Evolutionary conservation across 768 basidiomycete genomes (phyloP), one percentile per base, ranked within the genome.

Genomic region (Psilocybe cubensis): DNA sequence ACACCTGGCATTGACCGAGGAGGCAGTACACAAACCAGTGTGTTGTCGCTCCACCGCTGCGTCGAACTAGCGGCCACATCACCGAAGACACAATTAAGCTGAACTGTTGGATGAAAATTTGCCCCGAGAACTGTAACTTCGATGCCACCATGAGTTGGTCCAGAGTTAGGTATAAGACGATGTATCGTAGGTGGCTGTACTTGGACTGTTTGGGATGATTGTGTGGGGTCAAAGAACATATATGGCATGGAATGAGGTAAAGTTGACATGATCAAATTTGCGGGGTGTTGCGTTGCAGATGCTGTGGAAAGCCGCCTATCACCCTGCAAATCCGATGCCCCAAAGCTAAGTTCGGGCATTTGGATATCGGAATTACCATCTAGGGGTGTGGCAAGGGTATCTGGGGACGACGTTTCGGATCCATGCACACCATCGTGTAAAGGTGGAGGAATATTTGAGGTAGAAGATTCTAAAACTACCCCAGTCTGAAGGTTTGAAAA

Each of bases 101-200:
- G 84, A 52, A 89, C 70, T 41, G 84, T 80, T 0, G 88, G 81
- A 66, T 91, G 86, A 74, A 99, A 98, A 70, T 95, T 92, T 51
- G 90, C 86, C 8, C 97, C 97, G 6, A 97, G 83, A 17, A 99
- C 77, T 1, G 96, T 98, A 29, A 99, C 90, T 73, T 97, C 94
- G 62, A 93, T 94, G 1, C 96, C 96, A 28, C 96, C 96, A 57
- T 89, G 85, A 20, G 92, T 94, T 9, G 94, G 94, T 11, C 95
- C 93, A 57, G 83, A 80, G 52, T 86, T 84, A 1, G 93, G 93
- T 61, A 95, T 93, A 38, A 95, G 83, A 5, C 92, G 86, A 65
- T 93, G 91, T 55, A 95, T 94, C 44, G 81, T 88, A 11, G 92
- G 91, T 35, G 82, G 73, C 52, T 83, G 84, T 57, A 82, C 68